Base-by-base conservation (phyloP, 2,329 filamentous ascomycete genomes). In the Aphanoascus verrucosus region DNA sequence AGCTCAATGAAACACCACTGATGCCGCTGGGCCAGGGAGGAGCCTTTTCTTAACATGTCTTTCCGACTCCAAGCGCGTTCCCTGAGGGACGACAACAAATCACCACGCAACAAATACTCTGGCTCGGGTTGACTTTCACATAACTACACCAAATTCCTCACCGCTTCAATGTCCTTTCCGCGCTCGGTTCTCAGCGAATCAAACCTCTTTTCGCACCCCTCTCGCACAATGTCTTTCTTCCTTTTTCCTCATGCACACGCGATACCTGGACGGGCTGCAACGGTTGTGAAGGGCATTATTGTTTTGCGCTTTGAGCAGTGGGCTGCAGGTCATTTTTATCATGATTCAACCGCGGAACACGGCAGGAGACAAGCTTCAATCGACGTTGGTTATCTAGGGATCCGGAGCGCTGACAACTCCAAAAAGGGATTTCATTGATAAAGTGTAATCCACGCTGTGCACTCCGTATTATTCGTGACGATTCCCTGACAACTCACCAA, bases 401-500 rank as follows among this genome's bases (percentile, higher is more conserved):
- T 3, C 12, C 17, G 12, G 28, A 23, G 31, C n/a, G 11, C 23
- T 35, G 17, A 5, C n/a, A 12, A 47, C n/a, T 20, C n/a, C 23
- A 47, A 14, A 45, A 4, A n/a, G n/a, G n/a, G n/a, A n/a, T n/a
- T n/a, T n/a, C n/a, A n/a, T n/a, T n/a, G n/a, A n/a, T n/a, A n/a
- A n/a, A n/a, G n/a, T n/a, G n/a, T n/a, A n/a, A n/a, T n/a, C n/a
- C n/a, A n/a, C n/a, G n/a, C n/a, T n/a, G n/a, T n/a, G n/a, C n/a
- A n/a, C n/a, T n/a, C n/a, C n/a, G n/a, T n/a, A n/a, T n/a, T n/a
- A n/a, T n/a, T n/a, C n/a, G n/a, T n/a, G n/a, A n/a, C n/a, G n/a
- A n/a, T n/a, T n/a, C n/a, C n/a, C 31, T 47, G 44, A 47, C 44
- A 47, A 20, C n/a, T 47, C 44, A 47, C 28, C 28, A 34, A 47